A percentile compares a stretch with the other conserved stretches of the same genome.
Conservation (phyloP, 345 rosid genomes). For the Murraya koenigii region DNA sequence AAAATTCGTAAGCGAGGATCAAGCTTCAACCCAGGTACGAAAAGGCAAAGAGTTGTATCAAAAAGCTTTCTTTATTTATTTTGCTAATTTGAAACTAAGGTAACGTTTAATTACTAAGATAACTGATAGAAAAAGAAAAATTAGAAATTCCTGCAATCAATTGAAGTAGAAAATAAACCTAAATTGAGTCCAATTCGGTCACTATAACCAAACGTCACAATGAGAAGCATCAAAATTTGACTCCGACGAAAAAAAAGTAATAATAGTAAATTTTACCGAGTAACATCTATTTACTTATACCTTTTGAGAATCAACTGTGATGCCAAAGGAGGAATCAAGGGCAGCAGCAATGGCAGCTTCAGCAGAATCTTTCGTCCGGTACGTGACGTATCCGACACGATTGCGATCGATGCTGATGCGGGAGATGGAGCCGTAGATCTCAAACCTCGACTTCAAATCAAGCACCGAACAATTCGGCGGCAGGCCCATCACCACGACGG, state of each 20-base stretch:
- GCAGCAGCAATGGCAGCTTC: slow-evolving; percentile 78
- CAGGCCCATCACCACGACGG: slow-evolving; percentile 58
- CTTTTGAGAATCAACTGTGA: slow-evolving; percentile 54
- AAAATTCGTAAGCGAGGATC: neutral
- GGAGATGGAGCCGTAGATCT: slow-evolving; percentile 88
- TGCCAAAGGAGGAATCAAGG: slow-evolving; percentile 68
- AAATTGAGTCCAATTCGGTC: neutral
- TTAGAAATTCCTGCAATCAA: neutral
- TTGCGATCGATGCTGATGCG: slow-evolving; percentile 76
- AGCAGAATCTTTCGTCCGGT: slow-evolving; percentile 67
- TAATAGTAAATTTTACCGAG: neutral
- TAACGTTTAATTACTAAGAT: neutral
- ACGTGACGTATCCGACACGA: slow-evolving; percentile 55
- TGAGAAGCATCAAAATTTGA: too few relatives aligned
- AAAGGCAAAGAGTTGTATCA: neutral
- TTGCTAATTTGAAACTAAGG: neutral
- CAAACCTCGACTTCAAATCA: slow-evolving; percentile 85
- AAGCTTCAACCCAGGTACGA: neutral
- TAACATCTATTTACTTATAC: slow-evolving; percentile 17
- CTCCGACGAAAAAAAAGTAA: neutral
- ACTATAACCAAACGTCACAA: neutral
- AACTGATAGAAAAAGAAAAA: neutral
- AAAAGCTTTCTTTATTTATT: neutral
- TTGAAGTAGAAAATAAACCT: neutral
- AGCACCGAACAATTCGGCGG: slow-evolving; percentile 70